Percentiles rank a stretch among this genome's conserved stretches.
Evolutionary conservation across 2,329 filamentous ascomycete species (phyloP).

Genomic region (Emmonsia crescens): DNA sequence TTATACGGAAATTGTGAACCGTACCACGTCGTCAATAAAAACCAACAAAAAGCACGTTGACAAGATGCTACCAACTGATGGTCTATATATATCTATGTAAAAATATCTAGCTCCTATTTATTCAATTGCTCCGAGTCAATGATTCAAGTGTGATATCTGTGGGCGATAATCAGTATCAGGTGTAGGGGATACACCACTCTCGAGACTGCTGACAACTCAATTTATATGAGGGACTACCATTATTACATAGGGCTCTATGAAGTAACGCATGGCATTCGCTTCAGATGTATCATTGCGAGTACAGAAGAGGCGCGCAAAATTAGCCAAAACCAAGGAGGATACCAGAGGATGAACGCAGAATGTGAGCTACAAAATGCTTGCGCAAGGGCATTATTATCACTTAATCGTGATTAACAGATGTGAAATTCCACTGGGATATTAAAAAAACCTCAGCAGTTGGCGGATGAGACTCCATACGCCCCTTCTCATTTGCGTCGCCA

Average conservation of each 20-base stretch:
- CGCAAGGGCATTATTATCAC: neutral
- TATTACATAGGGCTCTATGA: neutral
- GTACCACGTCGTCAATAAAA: neutral
- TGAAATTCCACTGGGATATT: neutral
- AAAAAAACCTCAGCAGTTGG: neutral
- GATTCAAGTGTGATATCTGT: neutral
- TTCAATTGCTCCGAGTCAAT: neutral
- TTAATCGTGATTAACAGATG: neutral
- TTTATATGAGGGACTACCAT: neutral
- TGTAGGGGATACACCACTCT: neutral
- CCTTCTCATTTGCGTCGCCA: neutral
- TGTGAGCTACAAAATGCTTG: neutral
- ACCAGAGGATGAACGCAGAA: neutral
- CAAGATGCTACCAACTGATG: too few species aligned
- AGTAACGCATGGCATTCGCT: neutral
- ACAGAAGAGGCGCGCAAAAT: neutral
- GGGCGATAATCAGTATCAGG: neutral
- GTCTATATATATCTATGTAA: neutral
- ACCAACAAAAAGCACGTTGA: neutral
- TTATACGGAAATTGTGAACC: neutral
- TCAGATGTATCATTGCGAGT: neutral
- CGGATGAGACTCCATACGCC: neutral
- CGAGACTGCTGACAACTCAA: neutral
- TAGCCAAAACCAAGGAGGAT: neutral
- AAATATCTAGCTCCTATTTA: neutral